Conservation (phyloP, 352 stramenopile species). For the Phytophthora podocarpi region DNA sequence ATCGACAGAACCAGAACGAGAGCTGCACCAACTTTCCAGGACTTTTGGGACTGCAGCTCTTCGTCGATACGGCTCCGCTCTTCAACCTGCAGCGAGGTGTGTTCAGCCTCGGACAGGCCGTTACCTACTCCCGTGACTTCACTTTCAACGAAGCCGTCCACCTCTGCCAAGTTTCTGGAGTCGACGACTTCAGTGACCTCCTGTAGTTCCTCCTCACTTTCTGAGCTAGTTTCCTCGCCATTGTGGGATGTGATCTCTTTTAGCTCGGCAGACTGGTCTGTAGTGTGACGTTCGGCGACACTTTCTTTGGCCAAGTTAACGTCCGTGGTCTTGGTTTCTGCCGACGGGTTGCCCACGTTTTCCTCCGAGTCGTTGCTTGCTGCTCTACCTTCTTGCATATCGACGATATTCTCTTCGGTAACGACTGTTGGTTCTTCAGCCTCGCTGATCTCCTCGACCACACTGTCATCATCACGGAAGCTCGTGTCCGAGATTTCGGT, state of each 20-base stretch:
- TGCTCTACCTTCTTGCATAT: not conserved
- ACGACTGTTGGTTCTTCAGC: not conserved
- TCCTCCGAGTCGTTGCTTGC: not conserved
- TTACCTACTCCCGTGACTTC: not conserved
- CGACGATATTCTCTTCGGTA: not conserved
- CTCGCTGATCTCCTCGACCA: constrained; percentile 8
- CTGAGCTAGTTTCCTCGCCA: not conserved
- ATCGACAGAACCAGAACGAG: constrained; percentile 34
- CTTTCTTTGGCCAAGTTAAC: not conserved
- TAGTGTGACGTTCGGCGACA: not conserved
- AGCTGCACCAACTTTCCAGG: constrained; percentile 25
- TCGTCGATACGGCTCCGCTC: not conserved
- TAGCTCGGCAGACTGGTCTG: not conserved
- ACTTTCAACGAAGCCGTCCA: not conserved
- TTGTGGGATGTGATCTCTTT: not conserved
- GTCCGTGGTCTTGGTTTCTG: not conserved
- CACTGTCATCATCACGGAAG: not conserved
- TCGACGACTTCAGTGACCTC: no score
- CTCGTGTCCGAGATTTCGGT: not conserved
- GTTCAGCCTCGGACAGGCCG: not conserved
- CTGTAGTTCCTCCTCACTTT: not conserved
- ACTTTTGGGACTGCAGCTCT: not conserved
- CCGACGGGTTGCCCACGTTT: not conserved
- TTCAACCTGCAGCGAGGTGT: not conserved
- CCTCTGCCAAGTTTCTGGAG: not conserved